A percentile compares a stretch with the other conserved stretches of the same genome.
Conservation (phyloP, 78 protist species). For the Dictyostelium capitatum region DNA sequence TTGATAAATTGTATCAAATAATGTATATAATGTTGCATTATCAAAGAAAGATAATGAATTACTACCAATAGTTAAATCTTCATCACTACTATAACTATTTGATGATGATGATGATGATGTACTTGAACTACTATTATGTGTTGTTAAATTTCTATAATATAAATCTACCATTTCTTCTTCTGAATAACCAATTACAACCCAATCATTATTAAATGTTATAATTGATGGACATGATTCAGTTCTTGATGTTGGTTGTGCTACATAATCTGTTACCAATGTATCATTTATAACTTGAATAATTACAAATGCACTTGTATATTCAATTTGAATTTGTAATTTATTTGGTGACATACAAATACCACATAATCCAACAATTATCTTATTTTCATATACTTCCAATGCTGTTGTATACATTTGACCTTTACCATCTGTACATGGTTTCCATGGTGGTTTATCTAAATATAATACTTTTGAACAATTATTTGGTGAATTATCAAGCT, state of each 20-base stretch:
- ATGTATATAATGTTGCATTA: constrained; percentile 1
- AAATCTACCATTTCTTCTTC: constrained; percentile 43
- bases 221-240: constrained; percentile 64
- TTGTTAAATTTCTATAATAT: neutral
- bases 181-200: constrained; percentile 47
- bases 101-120: neutral
- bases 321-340: constrained; percentile 17
- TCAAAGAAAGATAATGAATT: neutral
- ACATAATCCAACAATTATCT: constrained; percentile 25
- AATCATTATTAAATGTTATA: constrained; percentile 42
- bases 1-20: neutral
- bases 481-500: neutral
- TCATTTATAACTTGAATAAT: constrained; percentile 3
- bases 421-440: constrained; percentile 38
- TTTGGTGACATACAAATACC: constrained; percentile 63
- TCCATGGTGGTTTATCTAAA: neutral
- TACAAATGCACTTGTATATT: constrained; percentile 51
- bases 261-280: neutral
- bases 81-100: neutral
- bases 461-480: constrained; percentile 38
- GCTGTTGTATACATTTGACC: constrained; percentile 67
- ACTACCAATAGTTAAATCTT: too few species aligned
- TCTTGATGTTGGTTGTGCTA: constrained; percentile 15
- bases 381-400: constrained; percentile 5
- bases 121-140: neutral